Conservation (phyloP, 495 filamentous ascomycete species). For the Amorphotheca resinae region DNA sequence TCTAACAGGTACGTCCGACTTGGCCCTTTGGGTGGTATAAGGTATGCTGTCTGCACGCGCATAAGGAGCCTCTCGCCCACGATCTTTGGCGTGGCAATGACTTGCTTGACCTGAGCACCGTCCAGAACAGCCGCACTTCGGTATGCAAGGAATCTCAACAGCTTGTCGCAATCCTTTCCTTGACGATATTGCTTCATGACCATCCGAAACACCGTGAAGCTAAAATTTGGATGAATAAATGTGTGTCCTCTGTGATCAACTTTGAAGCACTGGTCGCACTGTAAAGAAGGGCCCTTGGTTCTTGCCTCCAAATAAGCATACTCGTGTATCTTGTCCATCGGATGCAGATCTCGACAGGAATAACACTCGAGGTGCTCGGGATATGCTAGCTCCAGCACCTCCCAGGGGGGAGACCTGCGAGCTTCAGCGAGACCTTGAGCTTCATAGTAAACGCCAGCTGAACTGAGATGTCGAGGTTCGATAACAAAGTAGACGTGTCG, state of each 20-base stretch:
- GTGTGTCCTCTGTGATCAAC: too few species aligned
- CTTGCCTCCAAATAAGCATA: background rate
- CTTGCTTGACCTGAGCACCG: constrained; percentile 7
- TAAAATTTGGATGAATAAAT: constrained; percentile 8
- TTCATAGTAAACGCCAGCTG: background rate
- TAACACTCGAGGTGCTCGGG: constrained; percentile 4
- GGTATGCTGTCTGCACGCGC: constrained; percentile 9
- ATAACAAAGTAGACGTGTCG: constrained; percentile 2
- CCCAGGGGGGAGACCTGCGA: constrained; percentile 1
- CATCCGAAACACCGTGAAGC: constrained; percentile 8
- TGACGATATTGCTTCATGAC: constrained; percentile 9
- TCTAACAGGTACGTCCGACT: background rate
- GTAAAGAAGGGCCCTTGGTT: constrained; percentile 2
- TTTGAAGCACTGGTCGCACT: background rate
- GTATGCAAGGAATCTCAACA: constrained; percentile 4
- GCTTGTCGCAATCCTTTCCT: constrained; percentile 3
- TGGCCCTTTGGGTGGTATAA: constrained; percentile 7
- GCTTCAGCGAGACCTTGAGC: background rate
- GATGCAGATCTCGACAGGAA: constrained; percentile 7
- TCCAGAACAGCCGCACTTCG: constrained; percentile 1
- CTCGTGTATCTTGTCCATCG: constrained; percentile 2
- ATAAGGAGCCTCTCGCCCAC: constrained; percentile 6
- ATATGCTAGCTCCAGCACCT: constrained; percentile 3
- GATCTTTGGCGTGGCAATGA: constrained; percentile 4
- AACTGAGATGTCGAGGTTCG: constrained; percentile 3